phyloP scores from a whole-genome alignment of 768 basidiomycete genomes.

The Psilocybe cyanescens region DNA sequence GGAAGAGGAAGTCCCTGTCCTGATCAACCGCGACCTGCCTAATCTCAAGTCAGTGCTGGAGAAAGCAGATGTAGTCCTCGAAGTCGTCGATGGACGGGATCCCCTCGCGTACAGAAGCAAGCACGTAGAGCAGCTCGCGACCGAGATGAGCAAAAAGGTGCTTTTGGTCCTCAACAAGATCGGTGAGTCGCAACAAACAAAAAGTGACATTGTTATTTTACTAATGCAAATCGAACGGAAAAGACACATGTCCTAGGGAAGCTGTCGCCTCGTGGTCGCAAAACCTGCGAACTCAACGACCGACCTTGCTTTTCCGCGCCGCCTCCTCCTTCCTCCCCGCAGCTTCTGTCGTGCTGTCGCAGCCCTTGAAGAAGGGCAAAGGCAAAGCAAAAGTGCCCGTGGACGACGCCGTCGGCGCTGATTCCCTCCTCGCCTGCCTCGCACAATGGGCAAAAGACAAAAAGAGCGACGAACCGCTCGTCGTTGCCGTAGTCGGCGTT shows the following conservation, averaged over 20 bases:
- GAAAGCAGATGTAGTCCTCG: slow-evolving; percentile 75
- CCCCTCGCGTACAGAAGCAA: slow-evolving; percentile 72
- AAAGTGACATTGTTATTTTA: neutral
- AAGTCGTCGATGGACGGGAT: slow-evolving; percentile 87
- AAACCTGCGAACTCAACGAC: slow-evolving; percentile 60
- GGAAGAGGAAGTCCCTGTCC: slow-evolving; percentile 60
- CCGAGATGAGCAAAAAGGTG: slow-evolving; percentile 43
- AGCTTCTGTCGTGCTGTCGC: slow-evolving; percentile 16
- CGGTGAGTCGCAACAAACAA: slow-evolving; percentile 52
- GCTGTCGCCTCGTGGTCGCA: slow-evolving; percentile 69
- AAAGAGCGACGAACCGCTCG: slow-evolving; percentile 51
- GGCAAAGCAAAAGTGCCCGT: slow-evolving; percentile 41
- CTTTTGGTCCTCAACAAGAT: slow-evolving; percentile 86
- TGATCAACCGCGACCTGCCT: slow-evolving; percentile 67
- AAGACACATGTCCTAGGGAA: slow-evolving; percentile 84
- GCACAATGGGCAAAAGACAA: slow-evolving; percentile 50
- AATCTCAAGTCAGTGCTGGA: slow-evolving; percentile 71
- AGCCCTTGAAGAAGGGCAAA: slow-evolving; percentile 41
- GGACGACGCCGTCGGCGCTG: slow-evolving; percentile 67
- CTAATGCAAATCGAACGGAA: neutral
- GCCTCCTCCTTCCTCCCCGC: slow-evolving; percentile 68
- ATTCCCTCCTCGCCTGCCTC: slow-evolving; percentile 53
- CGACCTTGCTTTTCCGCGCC: slow-evolving; percentile 74
- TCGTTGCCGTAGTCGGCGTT: slow-evolving; percentile 82
- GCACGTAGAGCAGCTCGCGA: slow-evolving; percentile 59